phyloP scores from a whole-genome alignment of 2,329 filamentous ascomycete genomes.

The Hortaea werneckii region DNA sequence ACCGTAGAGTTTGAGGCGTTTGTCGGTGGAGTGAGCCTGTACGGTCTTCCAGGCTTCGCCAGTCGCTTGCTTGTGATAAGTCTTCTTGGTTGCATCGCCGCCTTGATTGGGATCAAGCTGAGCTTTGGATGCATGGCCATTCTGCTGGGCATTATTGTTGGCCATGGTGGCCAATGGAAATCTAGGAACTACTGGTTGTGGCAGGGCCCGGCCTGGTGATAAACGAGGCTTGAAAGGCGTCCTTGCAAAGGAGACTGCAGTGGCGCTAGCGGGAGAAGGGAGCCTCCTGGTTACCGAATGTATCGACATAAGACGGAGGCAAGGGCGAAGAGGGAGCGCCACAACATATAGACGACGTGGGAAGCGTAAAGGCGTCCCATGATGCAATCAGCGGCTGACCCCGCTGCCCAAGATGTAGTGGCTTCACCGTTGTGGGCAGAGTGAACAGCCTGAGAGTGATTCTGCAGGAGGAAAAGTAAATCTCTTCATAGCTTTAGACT shows the following conservation, averaged over 20 bases:
- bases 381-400: neutral
- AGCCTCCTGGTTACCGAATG: too few species aligned
- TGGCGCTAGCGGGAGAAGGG: too few species aligned
- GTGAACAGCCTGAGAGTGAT: too few species aligned
- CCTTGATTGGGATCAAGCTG: constrained; percentile 36
- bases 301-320: neutral
- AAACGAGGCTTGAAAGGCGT: too few species aligned
- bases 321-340: neutral
- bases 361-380: neutral
- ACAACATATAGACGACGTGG: too few species aligned
- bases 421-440: neutral
- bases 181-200: neutral
- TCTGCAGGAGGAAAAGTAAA: too few species aligned
- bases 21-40: constrained; percentile 58
- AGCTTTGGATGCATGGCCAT: constrained; percentile 5
- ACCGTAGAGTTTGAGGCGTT: constrained; percentile 66
- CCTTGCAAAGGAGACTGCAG: too few species aligned
- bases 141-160: constrained; percentile 4
- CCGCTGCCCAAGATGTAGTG: neutral
- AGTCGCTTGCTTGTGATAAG: constrained; percentile 60
- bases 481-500: too few species aligned
- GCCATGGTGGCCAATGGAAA: constrained; percentile 3
- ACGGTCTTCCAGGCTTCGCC: constrained; percentile 60
- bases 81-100: constrained; percentile 48
- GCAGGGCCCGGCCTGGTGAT: too few species aligned